phyloP scores from a whole-genome alignment of 768 basidiomycete species.

The Trametes meyenii region DNA sequence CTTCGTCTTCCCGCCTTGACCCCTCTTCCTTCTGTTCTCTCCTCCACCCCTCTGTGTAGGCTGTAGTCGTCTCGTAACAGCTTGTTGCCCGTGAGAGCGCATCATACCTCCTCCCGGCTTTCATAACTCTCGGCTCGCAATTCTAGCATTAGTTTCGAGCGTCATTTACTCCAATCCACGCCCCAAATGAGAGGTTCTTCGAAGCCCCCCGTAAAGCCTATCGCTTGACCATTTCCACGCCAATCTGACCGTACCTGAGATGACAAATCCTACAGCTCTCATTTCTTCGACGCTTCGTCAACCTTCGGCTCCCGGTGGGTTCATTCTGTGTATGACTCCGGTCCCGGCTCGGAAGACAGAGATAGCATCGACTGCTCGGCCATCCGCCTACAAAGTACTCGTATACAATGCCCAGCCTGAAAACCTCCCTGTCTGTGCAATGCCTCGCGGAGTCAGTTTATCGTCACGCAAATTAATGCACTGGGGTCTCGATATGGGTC shows the following conservation, averaged over 20 bases:
- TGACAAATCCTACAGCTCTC: conserved; percentile 1
- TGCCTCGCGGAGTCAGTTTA: too few species aligned
- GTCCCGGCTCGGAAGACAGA: neutral
- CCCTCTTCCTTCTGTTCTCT: neutral
- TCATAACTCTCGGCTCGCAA: too few species aligned
- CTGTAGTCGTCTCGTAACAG: neutral
- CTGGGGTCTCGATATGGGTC: too few species aligned
- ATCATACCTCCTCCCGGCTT: too few species aligned
- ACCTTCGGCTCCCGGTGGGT: neutral
- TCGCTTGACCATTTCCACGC: neutral
- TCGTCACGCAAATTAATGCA: too few species aligned
- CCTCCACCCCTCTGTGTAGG: neutral
- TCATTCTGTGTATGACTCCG: neutral
- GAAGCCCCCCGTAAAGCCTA: neutral
- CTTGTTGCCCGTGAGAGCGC: too few species aligned
- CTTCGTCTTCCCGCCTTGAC: neutral
- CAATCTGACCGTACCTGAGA: neutral
- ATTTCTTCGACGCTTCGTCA: neutral
- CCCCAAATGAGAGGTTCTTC: neutral
- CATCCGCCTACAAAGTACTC: neutral
- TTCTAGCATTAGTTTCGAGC: too few species aligned
- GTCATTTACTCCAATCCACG: too few species aligned
- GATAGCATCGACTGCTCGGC: neutral
- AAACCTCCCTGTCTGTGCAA: neutral
- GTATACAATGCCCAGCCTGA: neutral